Conservation (phyloP, 345 rosid species). For the Triadica sebifera region DNA sequence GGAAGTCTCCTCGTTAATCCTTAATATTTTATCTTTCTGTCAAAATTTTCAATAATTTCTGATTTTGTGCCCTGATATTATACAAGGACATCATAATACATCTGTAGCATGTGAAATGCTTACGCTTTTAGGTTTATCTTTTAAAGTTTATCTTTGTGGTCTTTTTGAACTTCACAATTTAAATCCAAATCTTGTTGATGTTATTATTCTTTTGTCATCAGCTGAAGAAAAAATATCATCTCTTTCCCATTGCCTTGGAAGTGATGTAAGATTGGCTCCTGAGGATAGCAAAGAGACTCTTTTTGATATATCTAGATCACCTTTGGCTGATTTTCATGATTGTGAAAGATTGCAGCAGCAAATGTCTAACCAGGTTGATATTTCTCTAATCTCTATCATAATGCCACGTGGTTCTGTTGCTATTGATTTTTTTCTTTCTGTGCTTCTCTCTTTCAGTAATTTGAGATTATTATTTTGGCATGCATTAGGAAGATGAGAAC, state of each 20-base stretch:
- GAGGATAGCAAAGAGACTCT: slow-evolving; percentile 40
- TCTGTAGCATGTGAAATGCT: background rate
- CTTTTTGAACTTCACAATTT: background rate
- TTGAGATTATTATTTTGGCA: slow-evolving; percentile 9
- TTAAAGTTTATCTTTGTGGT: background rate
- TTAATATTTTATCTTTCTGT: background rate
- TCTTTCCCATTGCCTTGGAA: slow-evolving; percentile 33
- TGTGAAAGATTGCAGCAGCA: slow-evolving; percentile 63
- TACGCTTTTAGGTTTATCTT: background rate
- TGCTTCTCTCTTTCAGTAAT: slow-evolving; percentile 4
- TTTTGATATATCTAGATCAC: slow-evolving; percentile 56
- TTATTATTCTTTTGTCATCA: slow-evolving; percentile 28
- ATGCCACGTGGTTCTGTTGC: slow-evolving; percentile 1
- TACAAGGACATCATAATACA: background rate
- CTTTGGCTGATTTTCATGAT: slow-evolving; percentile 72
- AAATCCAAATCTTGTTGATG: background rate
- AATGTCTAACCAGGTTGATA: slow-evolving; percentile 53
- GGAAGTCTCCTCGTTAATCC: background rate
- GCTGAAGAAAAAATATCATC: slow-evolving; percentile 40
- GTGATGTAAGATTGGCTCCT: slow-evolving; percentile 52
- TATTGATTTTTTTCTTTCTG: background rate
- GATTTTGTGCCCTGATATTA: background rate
- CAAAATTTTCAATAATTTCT: background rate
- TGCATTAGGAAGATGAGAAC: slow-evolving; percentile 51
- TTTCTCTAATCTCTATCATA: background rate